Base-by-base conservation (phyloP, 495 filamentous ascomycete genomes). In the Penicillium pancosmium region DNA sequence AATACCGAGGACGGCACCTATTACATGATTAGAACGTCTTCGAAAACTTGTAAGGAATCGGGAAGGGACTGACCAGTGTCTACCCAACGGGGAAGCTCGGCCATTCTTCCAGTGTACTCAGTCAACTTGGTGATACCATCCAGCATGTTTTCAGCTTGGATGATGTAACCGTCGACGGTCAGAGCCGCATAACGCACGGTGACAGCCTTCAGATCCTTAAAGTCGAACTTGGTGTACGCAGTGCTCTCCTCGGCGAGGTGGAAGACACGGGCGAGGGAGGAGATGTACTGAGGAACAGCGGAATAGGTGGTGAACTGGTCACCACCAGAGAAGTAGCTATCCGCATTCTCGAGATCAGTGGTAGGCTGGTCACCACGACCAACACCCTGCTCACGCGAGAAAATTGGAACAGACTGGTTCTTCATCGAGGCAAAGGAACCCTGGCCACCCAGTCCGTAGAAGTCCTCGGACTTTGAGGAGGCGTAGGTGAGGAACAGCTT, bases 361-460 rank as follows among this genome's bases (percentile, higher is more conserved):
- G 64, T 64, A 4, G 66, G 68, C 59, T 71, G 56, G 16, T 71
- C 68, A 5, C 68, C 68, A 33, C 68, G 66, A 21, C 68, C 66
- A 19, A 70, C 68, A 25, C 68, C 68, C 41, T 66, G 62, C 38
- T 70, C 68, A 7, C 68, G 60, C 0, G 65, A 68, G 50, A 70
- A 70, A 31, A 71, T 67, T 1, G 68, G 66, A 13, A 68, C 61
- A 0, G 68, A 59, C 31, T 66, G 66, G 41, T 68, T 71, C 35
- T 71, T 71, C 57, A 71, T 50, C 1, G 68, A 71, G 0, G 68
- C 66, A 21, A 68, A 71, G 15, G 68, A 71, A 2, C 55, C 68
- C 49, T 71, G 68, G 5, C 50, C 66, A 50, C 68, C 68, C 5
- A 71, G 44, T 18, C 68, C 68, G 41, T 71, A 71, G 52, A 71